These are phyloP conservation scores for Sporobolomyces pararoseus DNA, from an alignment of 768 basidiomycete species.

Conservation along the genomic window DNA sequence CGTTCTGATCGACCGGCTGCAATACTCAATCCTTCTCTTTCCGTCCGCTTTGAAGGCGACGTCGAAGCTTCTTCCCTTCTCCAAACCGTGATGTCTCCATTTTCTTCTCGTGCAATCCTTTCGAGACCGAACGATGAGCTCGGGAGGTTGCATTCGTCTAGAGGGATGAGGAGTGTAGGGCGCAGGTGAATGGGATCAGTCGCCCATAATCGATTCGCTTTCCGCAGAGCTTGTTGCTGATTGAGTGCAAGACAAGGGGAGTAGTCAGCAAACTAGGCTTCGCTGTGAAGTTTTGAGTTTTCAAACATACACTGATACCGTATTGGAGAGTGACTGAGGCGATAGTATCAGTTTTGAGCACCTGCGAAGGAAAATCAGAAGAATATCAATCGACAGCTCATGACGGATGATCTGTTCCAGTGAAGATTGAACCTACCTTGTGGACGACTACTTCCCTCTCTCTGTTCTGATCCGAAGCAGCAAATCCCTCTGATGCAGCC, in stretches of 20 bases:
- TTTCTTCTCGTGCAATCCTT: conserved; percentile 26
- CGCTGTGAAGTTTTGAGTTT: too few relatives aligned
- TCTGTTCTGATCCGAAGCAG: not conserved
- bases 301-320: conserved; percentile 66
- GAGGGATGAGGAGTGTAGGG: conserved; percentile 72
- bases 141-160: conserved; percentile 46
- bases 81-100: conserved; percentile 34
- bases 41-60: not conserved
- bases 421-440: not conserved
- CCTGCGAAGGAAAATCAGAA: conserved; percentile 50
- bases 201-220: conserved; percentile 88
- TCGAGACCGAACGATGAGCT: conserved; percentile 35
- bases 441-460: not conserved
- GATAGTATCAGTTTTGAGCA: conserved; percentile 70
- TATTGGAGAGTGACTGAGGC: conserved; percentile 85
- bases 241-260: not conserved
- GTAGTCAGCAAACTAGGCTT: too few relatives aligned
- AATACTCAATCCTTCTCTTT: not conserved
- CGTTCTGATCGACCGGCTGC: not conserved
- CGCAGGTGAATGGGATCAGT: conserved; percentile 88
- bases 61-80: not conserved
- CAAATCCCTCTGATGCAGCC: not conserved
- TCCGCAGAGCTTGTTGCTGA: conserved; percentile 66
- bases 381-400: not conserved
- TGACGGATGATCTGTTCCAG: not conserved